These are phyloP conservation scores for Heliamphora exappendiculata DNA, from an alignment of 148 eudicot species.

Conservation along the genomic window DNA sequence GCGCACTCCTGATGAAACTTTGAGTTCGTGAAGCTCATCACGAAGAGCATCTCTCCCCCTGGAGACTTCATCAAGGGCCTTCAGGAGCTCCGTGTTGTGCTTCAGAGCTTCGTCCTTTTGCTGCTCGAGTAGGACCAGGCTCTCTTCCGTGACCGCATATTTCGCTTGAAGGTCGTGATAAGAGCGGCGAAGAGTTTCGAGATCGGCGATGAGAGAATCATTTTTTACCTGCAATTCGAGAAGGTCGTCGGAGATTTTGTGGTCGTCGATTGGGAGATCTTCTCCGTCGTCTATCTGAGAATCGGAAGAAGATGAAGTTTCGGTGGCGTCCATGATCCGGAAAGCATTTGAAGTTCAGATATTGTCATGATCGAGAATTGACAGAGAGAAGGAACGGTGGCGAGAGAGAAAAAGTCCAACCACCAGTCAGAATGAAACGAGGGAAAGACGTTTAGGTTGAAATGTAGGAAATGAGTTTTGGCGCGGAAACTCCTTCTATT, in stretches of 20 bases:
- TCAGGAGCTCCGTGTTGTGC: constrained; percentile 15
- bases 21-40: constrained; percentile 16
- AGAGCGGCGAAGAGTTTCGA: constrained; percentile 19
- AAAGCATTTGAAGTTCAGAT: not conserved
- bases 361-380: not conserved
- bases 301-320: not conserved
- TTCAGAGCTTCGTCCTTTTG: constrained; percentile 23
- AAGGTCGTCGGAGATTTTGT: not conserved
- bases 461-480: not conserved
- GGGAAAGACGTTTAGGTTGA: constrained; percentile 17
- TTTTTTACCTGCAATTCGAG: constrained; percentile 17
- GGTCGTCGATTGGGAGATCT: not conserved
- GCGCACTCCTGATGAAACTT: constrained; percentile 14
- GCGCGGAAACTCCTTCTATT: not conserved
- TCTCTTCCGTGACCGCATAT: constrained; percentile 22
- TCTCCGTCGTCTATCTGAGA: not conserved
- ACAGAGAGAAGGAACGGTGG: not conserved
- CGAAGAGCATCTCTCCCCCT: constrained; percentile 28
- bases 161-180: constrained; percentile 17
- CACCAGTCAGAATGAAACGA: constrained; percentile 12
- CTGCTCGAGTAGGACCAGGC: constrained; percentile 15
- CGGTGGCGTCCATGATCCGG: constrained; percentile 15
- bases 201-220: constrained; percentile 19
- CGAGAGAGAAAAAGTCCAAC: not conserved
- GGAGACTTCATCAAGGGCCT: constrained; percentile 20